phyloP scores from a whole-genome alignment of 441 rosid genomes.

The Bruguiera hainesii region DNA sequence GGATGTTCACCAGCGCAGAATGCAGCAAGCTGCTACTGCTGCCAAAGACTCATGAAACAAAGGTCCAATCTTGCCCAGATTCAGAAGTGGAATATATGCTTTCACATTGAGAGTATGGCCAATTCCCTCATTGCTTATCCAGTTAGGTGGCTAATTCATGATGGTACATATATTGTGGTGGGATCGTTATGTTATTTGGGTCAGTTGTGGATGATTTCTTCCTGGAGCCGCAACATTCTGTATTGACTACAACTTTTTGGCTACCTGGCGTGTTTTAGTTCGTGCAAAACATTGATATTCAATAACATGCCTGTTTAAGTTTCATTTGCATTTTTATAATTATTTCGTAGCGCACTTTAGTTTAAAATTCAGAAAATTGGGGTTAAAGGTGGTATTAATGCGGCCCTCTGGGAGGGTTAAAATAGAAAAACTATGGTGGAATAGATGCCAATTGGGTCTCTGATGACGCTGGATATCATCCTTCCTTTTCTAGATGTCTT shows the following conservation, averaged over 20 bases:
- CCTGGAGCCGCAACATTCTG: slow-evolving; percentile 9
- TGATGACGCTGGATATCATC: slow-evolving; percentile 28
- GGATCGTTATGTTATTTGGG: slow-evolving; percentile 9
- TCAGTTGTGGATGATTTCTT: not conserved
- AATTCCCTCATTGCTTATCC: slow-evolving; percentile 9
- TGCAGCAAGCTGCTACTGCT: slow-evolving; percentile 43
- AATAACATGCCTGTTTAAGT: not conserved
- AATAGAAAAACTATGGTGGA: slow-evolving; percentile 4
- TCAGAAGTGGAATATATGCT: slow-evolving; percentile 13
- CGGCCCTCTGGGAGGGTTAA: slow-evolving; percentile 13
- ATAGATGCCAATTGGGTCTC: slow-evolving; percentile 5
- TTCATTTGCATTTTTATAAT: not conserved
- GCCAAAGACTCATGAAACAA: slow-evolving; percentile 41
- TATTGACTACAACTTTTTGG: not conserved
- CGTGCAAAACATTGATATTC: slow-evolving; percentile 5
- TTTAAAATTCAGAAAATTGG: slow-evolving; percentile 3
- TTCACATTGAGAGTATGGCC: slow-evolving; percentile 10
- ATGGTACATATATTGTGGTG: slow-evolving; percentile 1
- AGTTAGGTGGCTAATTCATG: slow-evolving; percentile 2
- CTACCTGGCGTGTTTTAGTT: not conserved
- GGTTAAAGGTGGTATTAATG: slow-evolving; percentile 10
- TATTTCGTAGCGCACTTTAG: not conserved
- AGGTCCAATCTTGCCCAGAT: not conserved
- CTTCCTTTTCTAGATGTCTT: slow-evolving; percentile 17
- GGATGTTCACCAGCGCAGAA: slow-evolving; percentile 83